Conservation (phyloP, 306 rosid species). For the Myrica gale region DNA sequence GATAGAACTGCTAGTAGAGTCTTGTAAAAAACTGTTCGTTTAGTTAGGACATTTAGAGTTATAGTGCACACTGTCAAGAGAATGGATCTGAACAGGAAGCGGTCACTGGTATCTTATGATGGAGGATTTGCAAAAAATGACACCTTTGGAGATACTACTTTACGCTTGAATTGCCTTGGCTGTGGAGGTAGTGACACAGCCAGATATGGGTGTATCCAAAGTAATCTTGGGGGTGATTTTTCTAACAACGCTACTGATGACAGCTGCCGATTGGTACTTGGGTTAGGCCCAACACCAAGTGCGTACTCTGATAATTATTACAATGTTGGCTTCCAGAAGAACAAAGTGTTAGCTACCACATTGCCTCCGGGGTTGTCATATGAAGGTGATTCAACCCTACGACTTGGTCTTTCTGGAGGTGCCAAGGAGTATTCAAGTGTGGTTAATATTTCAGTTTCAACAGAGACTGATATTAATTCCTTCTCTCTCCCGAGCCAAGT, state of each 20-base stretch:
- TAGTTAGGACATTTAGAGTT: conserved; percentile 43
- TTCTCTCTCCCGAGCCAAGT: conserved; percentile 45
- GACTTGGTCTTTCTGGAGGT: conserved; percentile 87
- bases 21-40: conserved; percentile 40
- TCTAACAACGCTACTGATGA: conserved; percentile 57
- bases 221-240: conserved; percentile 44
- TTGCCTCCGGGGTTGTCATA: conserved; percentile 45
- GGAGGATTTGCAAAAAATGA: conserved; percentile 51
- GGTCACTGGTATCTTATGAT: conserved; percentile 52
- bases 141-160: conserved; percentile 63
- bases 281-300: conserved; percentile 90
- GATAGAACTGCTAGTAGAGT: conserved; percentile 32
- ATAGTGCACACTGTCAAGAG: conserved; percentile 37
- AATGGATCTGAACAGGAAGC: conserved; percentile 78
- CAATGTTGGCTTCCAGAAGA: conserved; percentile 43
- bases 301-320: conserved; percentile 55
- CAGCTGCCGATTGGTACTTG: conserved; percentile 86
- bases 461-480: conserved; percentile 48
- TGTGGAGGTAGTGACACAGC: conserved; percentile 49
- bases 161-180: conserved; percentile 66
- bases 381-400: conserved; percentile 75
- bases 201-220: conserved; percentile 43
- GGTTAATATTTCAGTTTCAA: conserved; percentile 58
- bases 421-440: conserved; percentile 59
- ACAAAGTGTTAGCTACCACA: conserved; percentile 41